Base-by-base conservation (phyloP, 2,329 filamentous ascomycete genomes). In the Ascochyta fabae region DNA sequence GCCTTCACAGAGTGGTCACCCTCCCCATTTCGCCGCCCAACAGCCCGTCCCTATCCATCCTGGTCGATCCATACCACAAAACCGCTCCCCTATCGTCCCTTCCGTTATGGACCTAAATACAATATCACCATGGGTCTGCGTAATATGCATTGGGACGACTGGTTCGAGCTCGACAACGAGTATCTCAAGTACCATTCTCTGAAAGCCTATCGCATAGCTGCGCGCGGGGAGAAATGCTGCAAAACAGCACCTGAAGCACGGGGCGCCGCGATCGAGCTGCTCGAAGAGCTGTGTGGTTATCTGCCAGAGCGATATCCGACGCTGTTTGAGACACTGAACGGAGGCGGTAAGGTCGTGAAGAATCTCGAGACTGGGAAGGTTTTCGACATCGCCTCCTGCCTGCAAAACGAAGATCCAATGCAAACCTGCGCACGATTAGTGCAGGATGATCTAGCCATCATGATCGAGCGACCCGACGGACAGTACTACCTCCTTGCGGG, bases 131-230 rank as follows among this genome's bases (percentile, higher is more conserved):
- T 93, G 87, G 90, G 90, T 0, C 80, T 94, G 2, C 83, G 90
- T n/a, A 84, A 80, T 8, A 83, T 91, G 77, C 80, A 85, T 29
- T 87, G 85, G 75, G 83, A 88, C 48, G 87, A 92, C 53, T 93
- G 90, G 90, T 92, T 94, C 67, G 90, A 96, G 75, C 83, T 96
- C 24, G 92, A 96, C 75, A 93, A 89, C 68, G 83, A 93, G 42
- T 96, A 86, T 71, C 82, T 86, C 1, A 84, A 84, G 48, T 96
- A 82, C 71, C 90, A 96, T 75, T 82, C 81, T 29, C 84, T 88
- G 61, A 96, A 96, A 75, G 81, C 83, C 1, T 77, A 78, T 13
- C 85, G 91, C 0, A 90, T 96, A 43, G 66, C 71, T 13, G 85
- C 90, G 59, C 83, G 91, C 0, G 89, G 86, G 0, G 59, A 75